A percentile compares a stretch with the other conserved stretches of the same genome.
These are phyloP conservation scores for Trifolium subterraneum DNA, from an alignment of 306 rosid genomes.

Conservation along the genomic window DNA sequence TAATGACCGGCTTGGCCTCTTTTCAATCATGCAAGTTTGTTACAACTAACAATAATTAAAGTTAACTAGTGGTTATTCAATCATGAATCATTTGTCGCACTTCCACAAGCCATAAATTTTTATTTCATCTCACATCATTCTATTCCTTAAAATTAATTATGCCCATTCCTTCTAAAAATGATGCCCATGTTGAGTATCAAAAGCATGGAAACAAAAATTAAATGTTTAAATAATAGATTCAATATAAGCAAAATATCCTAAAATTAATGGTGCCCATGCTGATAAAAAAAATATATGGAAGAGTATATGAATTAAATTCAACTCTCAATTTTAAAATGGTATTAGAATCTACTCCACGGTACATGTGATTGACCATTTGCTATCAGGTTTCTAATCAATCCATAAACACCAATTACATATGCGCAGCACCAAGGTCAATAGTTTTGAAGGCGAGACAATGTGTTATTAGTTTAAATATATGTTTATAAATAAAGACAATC, in stretches of 20 bases:
- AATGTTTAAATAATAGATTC: neutral
- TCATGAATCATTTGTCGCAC: neutral
- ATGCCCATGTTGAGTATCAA: slow-evolving; percentile 3
- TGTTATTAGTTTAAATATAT: too few relatives aligned
- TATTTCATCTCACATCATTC: slow-evolving; percentile 4
- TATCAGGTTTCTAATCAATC: too few relatives aligned
- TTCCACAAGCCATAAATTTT: neutral
- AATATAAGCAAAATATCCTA: neutral
- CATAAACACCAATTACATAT: too few relatives aligned
- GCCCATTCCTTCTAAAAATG: slow-evolving; percentile 1
- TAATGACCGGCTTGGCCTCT: slow-evolving; percentile 37
- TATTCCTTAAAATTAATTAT: neutral
- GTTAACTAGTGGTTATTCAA: neutral
- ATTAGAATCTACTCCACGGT: too few relatives aligned
- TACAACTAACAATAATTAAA: slow-evolving; percentile 42
- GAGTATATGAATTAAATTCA: too few relatives aligned
- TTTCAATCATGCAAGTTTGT: slow-evolving; percentile 48
- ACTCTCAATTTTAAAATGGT: too few relatives aligned
- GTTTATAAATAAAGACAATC: too few relatives aligned
- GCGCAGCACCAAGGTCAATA: too few relatives aligned
- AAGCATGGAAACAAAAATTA: neutral
- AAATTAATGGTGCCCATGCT: neutral
- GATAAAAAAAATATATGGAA: neutral
- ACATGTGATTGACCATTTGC: too few relatives aligned
- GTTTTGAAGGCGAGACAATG: too few relatives aligned